These are phyloP conservation scores for Amanita muscaria DNA, from an alignment of 768 basidiomycete species.

Conservation along the genomic window DNA sequence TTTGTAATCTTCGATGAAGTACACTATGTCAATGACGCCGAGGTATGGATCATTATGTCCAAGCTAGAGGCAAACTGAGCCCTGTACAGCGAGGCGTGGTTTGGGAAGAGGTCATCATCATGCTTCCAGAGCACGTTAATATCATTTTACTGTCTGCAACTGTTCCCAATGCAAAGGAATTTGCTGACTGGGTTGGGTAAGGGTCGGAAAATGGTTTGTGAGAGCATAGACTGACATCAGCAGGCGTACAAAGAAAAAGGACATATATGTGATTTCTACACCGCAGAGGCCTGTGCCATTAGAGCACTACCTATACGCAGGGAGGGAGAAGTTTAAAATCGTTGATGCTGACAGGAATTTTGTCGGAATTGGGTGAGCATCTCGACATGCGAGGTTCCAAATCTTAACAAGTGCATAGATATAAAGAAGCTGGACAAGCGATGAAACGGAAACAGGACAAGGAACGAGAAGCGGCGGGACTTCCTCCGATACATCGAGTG, in stretches of 20 bases:
- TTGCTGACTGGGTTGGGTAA: slow-evolving; percentile 99
- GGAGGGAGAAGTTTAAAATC: slow-evolving; percentile 88
- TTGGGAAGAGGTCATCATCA: slow-evolving; percentile 99
- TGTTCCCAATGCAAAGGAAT: slow-evolving; percentile 96
- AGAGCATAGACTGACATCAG: neutral
- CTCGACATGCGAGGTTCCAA: neutral
- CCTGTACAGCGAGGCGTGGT: slow-evolving; percentile 82
- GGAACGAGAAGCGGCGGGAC: slow-evolving; percentile 90
- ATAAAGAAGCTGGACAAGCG: slow-evolving; percentile 85
- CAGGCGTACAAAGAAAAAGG: slow-evolving; percentile 98
- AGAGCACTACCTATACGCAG: slow-evolving; percentile 94
- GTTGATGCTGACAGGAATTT: slow-evolving; percentile 78
- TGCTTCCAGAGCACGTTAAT: slow-evolving; percentile 97
- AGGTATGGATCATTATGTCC: slow-evolving; percentile 42
- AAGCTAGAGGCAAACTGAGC: slow-evolving; percentile 6
- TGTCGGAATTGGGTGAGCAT: slow-evolving; percentile 60
- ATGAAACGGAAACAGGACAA: slow-evolving; percentile 94
- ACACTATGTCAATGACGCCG: slow-evolving; percentile 98
- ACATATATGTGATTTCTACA: slow-evolving; percentile 98
- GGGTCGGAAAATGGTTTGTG: slow-evolving; percentile 17
- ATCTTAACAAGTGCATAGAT: slow-evolving; percentile 35
- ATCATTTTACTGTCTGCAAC: slow-evolving; percentile 97
- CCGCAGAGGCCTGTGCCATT: slow-evolving; percentile 93
- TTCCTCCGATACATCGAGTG: slow-evolving; percentile 75
- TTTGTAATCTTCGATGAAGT: slow-evolving; percentile 99